phyloP scores from a whole-genome alignment of 495 filamentous ascomycete species.

The Haplographium delicatum region DNA sequence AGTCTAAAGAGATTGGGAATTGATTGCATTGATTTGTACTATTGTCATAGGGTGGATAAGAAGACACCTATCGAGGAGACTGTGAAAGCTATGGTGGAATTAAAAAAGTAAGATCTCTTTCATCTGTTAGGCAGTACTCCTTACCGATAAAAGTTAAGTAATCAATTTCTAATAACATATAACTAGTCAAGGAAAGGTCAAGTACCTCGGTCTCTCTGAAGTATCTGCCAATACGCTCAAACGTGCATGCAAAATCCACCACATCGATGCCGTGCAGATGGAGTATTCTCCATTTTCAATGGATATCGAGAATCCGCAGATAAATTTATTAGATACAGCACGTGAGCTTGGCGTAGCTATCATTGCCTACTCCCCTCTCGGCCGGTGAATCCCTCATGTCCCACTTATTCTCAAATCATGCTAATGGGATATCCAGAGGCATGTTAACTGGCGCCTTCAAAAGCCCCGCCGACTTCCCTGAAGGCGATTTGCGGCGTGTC shows the following conservation, averaged over 20 bases:
- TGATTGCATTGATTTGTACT: constrained; percentile 54
- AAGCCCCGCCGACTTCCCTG: constrained; percentile 39
- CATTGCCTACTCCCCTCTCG: constrained; percentile 59
- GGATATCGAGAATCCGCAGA: constrained; percentile 47
- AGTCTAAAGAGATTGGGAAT: constrained; percentile 46
- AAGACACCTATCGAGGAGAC: constrained; percentile 57
- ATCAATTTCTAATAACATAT: background rate
- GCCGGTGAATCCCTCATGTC: constrained; percentile 26
- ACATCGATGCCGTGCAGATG: constrained; percentile 55
- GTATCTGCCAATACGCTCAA: constrained; percentile 50
- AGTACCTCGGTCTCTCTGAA: constrained; percentile 54
- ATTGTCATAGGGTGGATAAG: constrained; percentile 46
- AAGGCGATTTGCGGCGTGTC: constrained; percentile 34
- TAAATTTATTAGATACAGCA: constrained; percentile 45
- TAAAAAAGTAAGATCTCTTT: constrained; percentile 19
- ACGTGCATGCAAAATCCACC: constrained; percentile 53
- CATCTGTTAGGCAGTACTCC: background rate
- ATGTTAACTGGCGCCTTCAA: constrained; percentile 47
- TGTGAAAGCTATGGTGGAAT: constrained; percentile 41
- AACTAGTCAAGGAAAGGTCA: constrained; percentile 48
- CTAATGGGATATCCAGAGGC: constrained; percentile 31
- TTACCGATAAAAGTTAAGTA: background rate
- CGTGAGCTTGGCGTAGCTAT: constrained; percentile 58
- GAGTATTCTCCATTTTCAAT: constrained; percentile 58
- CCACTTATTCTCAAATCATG: background rate